Conservation (phyloP, 1,139 yeast genomes). For the Candida sp. region DNA sequence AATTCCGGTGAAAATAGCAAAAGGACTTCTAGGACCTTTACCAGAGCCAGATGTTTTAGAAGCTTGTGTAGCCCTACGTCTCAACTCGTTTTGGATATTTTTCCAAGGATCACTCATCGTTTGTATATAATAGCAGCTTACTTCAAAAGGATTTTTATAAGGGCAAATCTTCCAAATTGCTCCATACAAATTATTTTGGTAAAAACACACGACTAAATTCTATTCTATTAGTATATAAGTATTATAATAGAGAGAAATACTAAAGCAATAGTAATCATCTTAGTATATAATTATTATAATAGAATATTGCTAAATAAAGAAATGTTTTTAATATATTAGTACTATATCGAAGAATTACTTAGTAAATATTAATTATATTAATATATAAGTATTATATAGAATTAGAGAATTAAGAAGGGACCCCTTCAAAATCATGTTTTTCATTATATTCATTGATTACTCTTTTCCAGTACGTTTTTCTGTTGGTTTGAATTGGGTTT, state of each 20-base stretch:
- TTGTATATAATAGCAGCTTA: neutral
- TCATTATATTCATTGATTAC: conserved; percentile 32
- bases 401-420: conserved; percentile 27
- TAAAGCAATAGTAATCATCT: no score
- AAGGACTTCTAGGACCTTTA: conserved; percentile 47
- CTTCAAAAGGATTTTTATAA: neutral
- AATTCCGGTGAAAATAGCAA: conserved; percentile 68
- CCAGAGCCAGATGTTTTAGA: conserved; percentile 19
- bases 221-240: no score
- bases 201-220: neutral
- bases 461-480: conserved; percentile 40
- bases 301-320: no score
- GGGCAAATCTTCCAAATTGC: neutral
- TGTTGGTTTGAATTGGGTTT: conserved; percentile 39
- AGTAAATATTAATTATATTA: no score
- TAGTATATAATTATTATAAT: no score
- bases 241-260: no score
- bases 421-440: conserved; percentile 42
- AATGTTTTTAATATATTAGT: no score
- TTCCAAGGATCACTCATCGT: conserved; percentile 61
- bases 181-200: neutral
- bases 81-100: conserved; percentile 60
- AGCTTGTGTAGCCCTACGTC: conserved; percentile 59
- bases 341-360: no score
- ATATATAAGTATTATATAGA: neutral